These are phyloP conservation scores for Rhodotorula mucilaginosa DNA, from an alignment of 1,284 basidiomycete genomes.

Conservation along the genomic window DNA sequence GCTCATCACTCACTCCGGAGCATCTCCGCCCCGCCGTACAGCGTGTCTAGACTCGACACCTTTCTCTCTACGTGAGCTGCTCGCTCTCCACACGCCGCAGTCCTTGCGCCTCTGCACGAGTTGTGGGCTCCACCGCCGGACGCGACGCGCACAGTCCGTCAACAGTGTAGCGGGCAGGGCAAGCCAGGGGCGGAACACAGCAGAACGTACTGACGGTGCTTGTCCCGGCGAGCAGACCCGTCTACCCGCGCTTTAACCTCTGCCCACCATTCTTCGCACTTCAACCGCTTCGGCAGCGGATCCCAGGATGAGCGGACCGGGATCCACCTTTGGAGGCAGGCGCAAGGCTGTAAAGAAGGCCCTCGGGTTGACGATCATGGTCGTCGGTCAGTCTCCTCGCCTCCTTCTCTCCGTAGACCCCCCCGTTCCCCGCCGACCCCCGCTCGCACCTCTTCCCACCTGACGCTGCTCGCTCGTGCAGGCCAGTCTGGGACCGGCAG, in stretches of 20 bases:
- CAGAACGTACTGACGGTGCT: no score
- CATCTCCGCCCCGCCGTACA: no score
- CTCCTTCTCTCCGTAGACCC: not conserved
- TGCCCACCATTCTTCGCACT: not conserved
- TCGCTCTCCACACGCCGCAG: no score
- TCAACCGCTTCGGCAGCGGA: not conserved
- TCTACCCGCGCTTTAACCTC: not conserved
- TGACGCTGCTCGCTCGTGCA: slow-evolving; percentile 46
- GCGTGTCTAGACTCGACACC: no score
- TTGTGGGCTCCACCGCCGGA: not conserved
- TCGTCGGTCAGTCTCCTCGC: slow-evolving; percentile 15
- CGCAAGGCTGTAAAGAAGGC: slow-evolving; percentile 33
- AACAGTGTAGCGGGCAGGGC: no score
- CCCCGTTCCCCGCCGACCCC: not conserved
- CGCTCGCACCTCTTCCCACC: not conserved
- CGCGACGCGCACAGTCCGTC: not conserved
- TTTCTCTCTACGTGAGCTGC: no score
- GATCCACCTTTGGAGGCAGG: slow-evolving; percentile 7
- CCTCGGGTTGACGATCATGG: slow-evolving; percentile 21
- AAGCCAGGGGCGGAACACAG: not conserved
- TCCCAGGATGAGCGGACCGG: slow-evolving; percentile 7
- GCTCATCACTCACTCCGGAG: no score
- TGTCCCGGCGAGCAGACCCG: no score
- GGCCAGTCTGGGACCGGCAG: slow-evolving; percentile 94
- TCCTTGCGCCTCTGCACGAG: not conserved